Base-by-base conservation (phyloP, 208 protist genomes). In the Leishmania aethiopica region DNA sequence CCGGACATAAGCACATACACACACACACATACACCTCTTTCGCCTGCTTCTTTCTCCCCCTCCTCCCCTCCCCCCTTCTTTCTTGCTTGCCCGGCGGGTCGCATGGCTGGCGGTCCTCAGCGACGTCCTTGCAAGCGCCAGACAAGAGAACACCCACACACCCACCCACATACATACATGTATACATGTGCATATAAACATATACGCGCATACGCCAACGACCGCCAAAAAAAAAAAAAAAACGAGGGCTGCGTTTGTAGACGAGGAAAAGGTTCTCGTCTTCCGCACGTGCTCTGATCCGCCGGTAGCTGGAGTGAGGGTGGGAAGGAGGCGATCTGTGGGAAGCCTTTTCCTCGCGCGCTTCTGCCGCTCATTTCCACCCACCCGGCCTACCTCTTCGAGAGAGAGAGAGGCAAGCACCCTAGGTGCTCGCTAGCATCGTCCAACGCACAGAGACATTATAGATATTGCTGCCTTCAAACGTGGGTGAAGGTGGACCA, bases 401-500 rank as follows among this genome's bases (percentile, higher is more conserved):
- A 59, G 13, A 40, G 32, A 11, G 15, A 67, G 62, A 22, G 32
- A 32, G 32, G 32, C 4, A 32, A 69, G 32, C 13, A 0, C 15
- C 59, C 59, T 32, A 35, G 59, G 28, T 25, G 28, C 11, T 35
- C 28, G 59, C 28, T 35, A 25, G n/a, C 59, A 35, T 64, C 25
- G 66, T 10, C 66, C 15, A 40, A 70, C 5, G 17, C 15, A 70
- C 32, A 70, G 15, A 70, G 13, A 32, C 0, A 40, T 60, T 32
- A 73, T 17, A 69, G 40, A n/a, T 69, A 17, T 62, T 80, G 25
- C 10, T 47, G 37, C 55, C 28, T 11, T 28, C 37, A 64, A 10
- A 49, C 69, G 51, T 3, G 40, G 32, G 47, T 49, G 51, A 42
- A 78, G 59, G 55, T 66, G 82, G 15, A 69, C 57, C 81, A 17